Evolutionary conservation across 371 early-diverging fungal genomes (phyloP).

Genomic region (Lichtheimia ramosa): DNA sequence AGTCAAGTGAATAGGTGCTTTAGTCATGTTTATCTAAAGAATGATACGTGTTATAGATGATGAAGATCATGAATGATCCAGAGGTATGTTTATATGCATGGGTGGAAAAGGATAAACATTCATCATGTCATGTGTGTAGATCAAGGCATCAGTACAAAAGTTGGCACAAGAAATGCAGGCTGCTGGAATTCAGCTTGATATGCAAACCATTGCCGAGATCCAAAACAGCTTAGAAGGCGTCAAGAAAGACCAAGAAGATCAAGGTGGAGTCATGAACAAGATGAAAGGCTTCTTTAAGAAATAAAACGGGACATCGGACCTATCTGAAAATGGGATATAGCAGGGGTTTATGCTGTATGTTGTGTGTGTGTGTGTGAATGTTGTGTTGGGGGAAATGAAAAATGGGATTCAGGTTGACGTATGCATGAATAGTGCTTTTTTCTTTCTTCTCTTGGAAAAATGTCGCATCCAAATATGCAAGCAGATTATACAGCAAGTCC

Average conservation of each 20-base stretch:
- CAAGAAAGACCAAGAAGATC: conserved; percentile 13
- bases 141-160: conserved; percentile 22
- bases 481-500: conserved; percentile 12
- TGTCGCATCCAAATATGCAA: neutral
- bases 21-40: neutral
- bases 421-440: neutral
- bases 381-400: too few species aligned
- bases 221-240: conserved; percentile 18
- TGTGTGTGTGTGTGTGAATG: too few species aligned
- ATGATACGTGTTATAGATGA: conserved; percentile 2
- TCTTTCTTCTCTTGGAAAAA: neutral
- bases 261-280: conserved; percentile 28
- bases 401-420: too few species aligned
- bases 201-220: conserved; percentile 37
- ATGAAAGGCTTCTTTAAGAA: conserved; percentile 43
- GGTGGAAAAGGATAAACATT: neutral
- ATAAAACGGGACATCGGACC: conserved; percentile 9
- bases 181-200: conserved; percentile 44
- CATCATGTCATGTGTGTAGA: conserved; percentile 1
- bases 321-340: neutral
- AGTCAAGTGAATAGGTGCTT: neutral
- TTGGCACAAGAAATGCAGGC: conserved; percentile 36
- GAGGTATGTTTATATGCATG: conserved; percentile 19
- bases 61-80: conserved; percentile 46
- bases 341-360: too few species aligned